Base-by-base conservation (phyloP, 148 eudicot genomes). In the Camellia lanceoleosa region DNA sequence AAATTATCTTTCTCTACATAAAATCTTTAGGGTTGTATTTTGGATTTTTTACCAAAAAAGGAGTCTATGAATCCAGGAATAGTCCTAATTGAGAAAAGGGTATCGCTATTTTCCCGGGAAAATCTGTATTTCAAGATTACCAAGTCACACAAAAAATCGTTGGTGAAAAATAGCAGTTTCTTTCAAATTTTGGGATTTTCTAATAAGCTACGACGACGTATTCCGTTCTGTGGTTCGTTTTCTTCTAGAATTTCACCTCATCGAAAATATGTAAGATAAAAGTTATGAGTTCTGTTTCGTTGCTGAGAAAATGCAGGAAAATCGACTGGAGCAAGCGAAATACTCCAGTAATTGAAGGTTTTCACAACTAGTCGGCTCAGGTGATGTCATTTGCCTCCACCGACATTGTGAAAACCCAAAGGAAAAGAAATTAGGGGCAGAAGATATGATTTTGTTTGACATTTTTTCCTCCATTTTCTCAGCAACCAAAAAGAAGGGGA, bases 271-370 rank as follows among this genome's bases (percentile, higher is more conserved):
- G 18, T 47, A 2, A 11, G 2, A 46, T 7, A 41, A 7, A 47
- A 43, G 52, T 5, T 1, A 13, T 61, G 19, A 16, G 52, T 15
- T 64, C 58, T 47, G 71, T 64, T 77, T 49, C 71, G 47, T 49
- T 64, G 44, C 58, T 23, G 44, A 76, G 79, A 76, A 76, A 76
- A 63, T 10, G 13, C 23, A 46, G 54, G 70, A 64, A 76, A 76
- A 63, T 12, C 5, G n/a, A 46, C 41, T 4, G 43, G 19, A 3
- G 19, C 72, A 7, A 41, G 72, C 52, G 44, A 69, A 15, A 69
- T 44, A 44, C 47, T 43, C 72, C 43, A 42, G 16, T 67, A 47
- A 47, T 4, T 47, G 51, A 47, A 47, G 6, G 6, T 7, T 47
- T 1, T 30, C 41, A 5, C 43, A 42, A 74, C 65, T 15, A 15